phyloP scores from a whole-genome alignment of 2,329 filamentous ascomycete genomes.

The Xylariaceae sp. region DNA sequence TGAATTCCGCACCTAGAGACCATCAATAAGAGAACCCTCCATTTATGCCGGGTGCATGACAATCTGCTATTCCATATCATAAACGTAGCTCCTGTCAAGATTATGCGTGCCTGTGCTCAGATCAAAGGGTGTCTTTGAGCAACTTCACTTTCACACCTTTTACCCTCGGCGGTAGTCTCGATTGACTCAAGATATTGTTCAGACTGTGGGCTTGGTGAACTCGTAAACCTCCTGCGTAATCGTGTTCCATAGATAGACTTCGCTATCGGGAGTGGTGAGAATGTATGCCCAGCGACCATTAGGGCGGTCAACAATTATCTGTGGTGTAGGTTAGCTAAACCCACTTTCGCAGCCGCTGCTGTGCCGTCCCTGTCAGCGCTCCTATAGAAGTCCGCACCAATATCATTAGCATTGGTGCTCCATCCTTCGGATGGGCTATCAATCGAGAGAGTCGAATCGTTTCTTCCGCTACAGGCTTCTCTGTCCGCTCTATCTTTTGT shows the following conservation, averaged over 20 bases:
- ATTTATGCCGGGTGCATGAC: too few relatives aligned
- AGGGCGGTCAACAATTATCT: not conserved
- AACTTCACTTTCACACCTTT: not conserved
- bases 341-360: not conserved
- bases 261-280: not conserved
- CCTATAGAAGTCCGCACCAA: slow-evolving; percentile 1
- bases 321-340: not conserved
- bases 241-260: slow-evolving; percentile 5
- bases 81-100: too few relatives aligned
- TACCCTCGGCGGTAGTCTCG: not conserved
- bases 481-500: not conserved
- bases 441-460: not conserved
- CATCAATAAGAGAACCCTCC: too few relatives aligned
- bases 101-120: too few relatives aligned
- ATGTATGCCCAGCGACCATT: not conserved
- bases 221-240: slow-evolving; percentile 1
- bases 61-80: too few relatives aligned
- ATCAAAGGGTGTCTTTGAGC: slow-evolving; percentile 4
- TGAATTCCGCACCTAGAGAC: too few relatives aligned
- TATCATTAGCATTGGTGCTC: slow-evolving; percentile 1
- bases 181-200: not conserved
- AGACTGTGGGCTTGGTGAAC: slow-evolving; percentile 4
- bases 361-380: not conserved
- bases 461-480: not conserved
- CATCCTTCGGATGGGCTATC: not conserved